These are phyloP conservation scores for Gossypium australe DNA, from an alignment of 345 rosid species.

Conservation along the genomic window DNA sequence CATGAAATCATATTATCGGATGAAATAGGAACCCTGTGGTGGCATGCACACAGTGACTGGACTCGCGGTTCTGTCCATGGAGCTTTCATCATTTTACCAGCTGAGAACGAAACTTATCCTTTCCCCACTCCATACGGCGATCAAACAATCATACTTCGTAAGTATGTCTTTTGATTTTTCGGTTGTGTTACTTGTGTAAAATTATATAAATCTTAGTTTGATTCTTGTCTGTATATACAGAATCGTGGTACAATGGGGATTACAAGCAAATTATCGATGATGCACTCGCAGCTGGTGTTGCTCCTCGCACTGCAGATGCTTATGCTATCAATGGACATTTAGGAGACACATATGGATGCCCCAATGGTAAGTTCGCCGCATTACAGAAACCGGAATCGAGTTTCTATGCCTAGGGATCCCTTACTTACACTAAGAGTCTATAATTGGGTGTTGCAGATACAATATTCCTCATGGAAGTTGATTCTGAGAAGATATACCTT, in stretches of 20 bases:
- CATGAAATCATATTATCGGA: slow-evolving; percentile 25
- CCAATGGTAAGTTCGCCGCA: slow-evolving; percentile 13
- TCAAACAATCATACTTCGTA: slow-evolving; percentile 31
- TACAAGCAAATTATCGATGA: background rate
- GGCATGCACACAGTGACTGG: slow-evolving; percentile 62
- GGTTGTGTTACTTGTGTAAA: background rate
- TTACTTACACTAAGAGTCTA: background rate
- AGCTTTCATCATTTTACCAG: slow-evolving; percentile 24
- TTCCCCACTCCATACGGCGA: slow-evolving; percentile 27
- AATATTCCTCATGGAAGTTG: slow-evolving; percentile 11
- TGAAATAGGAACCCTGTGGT: slow-evolving; percentile 50
- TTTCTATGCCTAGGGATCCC: background rate
- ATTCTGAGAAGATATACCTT: slow-evolving; percentile 22
- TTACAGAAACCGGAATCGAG: background rate
- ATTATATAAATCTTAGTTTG: background rate
- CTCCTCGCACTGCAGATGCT: background rate
- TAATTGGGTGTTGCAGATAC: slow-evolving; percentile 13
- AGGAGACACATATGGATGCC: slow-evolving; percentile 24
- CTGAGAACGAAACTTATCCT: slow-evolving; percentile 20
- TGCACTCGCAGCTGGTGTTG: background rate
- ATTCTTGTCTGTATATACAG: background rate
- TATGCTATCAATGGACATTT: slow-evolving; percentile 31
- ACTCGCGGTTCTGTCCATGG: slow-evolving; percentile 39
- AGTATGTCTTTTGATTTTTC: background rate
- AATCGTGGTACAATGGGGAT: slow-evolving; percentile 19